Evolutionary conservation across 148 eudicot genomes (phyloP).

Genomic region (Nyssa sinensis): DNA sequence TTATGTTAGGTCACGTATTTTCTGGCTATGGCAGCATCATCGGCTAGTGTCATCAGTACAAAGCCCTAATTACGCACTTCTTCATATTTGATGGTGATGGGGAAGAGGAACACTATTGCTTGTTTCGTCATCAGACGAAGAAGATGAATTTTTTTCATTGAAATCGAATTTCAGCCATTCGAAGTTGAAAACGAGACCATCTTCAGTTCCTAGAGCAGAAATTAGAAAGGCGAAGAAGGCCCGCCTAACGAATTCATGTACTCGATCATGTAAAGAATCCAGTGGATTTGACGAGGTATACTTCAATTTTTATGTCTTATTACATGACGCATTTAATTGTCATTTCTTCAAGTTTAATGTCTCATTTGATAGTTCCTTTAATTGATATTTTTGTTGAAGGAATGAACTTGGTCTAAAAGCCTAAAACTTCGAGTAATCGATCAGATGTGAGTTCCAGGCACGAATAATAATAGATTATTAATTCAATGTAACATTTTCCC

Average conservation of each 20-base stretch:
- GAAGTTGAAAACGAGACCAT: conserved; percentile 21
- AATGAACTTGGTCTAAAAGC: too few relatives aligned
- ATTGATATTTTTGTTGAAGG: background rate
- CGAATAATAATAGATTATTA: background rate
- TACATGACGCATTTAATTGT: background rate
- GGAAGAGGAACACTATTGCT: conserved; percentile 42
- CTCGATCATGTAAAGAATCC: conserved; percentile 7
- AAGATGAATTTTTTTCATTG: conserved; percentile 17
- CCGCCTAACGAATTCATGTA: conserved; percentile 26
- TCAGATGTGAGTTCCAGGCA: background rate
- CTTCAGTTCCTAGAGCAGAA: conserved; percentile 33
- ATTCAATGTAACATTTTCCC: background rate
- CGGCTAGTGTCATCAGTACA: too few relatives aligned
- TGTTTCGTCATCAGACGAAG: conserved; percentile 48
- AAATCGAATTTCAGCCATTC: conserved; percentile 9
- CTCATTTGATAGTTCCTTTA: background rate
- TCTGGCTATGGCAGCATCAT: too few relatives aligned
- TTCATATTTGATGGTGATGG: conserved; percentile 28
- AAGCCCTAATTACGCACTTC: background rate
- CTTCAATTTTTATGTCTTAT: background rate
- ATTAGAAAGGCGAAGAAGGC: conserved; percentile 40
- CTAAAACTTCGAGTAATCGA: background rate
- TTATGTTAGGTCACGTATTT: too few relatives aligned
- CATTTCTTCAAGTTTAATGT: background rate
- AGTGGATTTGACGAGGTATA: conserved; percentile 46